Conservation (phyloP, 352 stramenopile species). For the Aphanomyces stellatus region DNA sequence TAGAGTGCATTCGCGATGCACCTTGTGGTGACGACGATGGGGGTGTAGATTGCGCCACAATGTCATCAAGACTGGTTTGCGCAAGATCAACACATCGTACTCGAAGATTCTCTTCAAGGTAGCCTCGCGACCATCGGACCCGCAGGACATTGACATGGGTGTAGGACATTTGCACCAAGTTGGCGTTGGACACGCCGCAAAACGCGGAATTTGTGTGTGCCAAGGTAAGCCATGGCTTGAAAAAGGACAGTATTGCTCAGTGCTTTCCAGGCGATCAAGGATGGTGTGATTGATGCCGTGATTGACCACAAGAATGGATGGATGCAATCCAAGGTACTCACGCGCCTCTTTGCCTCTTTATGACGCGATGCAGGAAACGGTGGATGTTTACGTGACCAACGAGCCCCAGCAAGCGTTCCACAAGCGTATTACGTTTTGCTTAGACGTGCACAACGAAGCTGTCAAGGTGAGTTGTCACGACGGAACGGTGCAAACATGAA, state of each 20-base stretch:
- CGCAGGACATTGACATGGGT: not conserved
- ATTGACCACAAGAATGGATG: slow-evolving; percentile 95
- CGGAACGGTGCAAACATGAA: not conserved
- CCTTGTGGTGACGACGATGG: not conserved
- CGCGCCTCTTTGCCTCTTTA: too few relatives aligned
- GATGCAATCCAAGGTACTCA: slow-evolving; percentile 70
- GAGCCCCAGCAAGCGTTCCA: slow-evolving; percentile 95
- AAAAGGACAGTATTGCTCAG: not conserved
- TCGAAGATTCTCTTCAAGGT: slow-evolving; percentile 70
- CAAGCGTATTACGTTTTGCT: slow-evolving; percentile 95
- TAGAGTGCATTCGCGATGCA: slow-evolving; percentile 29
- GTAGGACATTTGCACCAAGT: slow-evolving; percentile 89
- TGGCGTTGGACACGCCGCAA: slow-evolving; percentile 87
- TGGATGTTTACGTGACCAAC: slow-evolving; percentile 88
- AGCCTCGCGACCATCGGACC: not conserved
- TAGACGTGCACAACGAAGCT: slow-evolving; percentile 98
- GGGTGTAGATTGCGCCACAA: slow-evolving; percentile 88
- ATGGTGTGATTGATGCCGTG: slow-evolving; percentile 97
- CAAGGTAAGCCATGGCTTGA: slow-evolving; percentile 43
- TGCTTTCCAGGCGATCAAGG: slow-evolving; percentile 77
- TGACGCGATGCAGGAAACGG: slow-evolving; percentile 39
- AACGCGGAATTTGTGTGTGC: slow-evolving; percentile 97
- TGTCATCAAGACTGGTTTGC: slow-evolving; percentile 97
- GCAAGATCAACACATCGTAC: slow-evolving; percentile 96
- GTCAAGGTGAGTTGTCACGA: slow-evolving; percentile 63